Conservation (phyloP, 768 basidiomycete genomes). For the Leccinum variicolor region DNA sequence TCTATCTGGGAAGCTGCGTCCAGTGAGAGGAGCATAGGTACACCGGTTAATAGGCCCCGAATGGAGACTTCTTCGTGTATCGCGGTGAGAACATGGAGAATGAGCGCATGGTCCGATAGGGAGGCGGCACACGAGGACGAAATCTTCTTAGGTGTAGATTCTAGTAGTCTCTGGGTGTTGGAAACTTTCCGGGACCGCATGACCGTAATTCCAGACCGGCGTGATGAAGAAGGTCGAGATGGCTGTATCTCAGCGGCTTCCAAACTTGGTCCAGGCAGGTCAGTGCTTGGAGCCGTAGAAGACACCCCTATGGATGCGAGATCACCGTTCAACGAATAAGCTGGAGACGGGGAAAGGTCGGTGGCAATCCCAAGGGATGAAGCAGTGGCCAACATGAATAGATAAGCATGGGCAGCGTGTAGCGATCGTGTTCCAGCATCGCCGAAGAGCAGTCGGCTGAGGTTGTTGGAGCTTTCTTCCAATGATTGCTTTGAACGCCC, state of each 20-base stretch:
- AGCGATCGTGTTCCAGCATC: conserved; percentile 70
- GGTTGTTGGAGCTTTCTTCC: conserved; percentile 46
- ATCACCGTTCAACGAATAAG: conserved; percentile 34
- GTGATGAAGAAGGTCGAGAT: conserved; percentile 36
- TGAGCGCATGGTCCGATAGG: conserved; percentile 70
- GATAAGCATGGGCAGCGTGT: conserved; percentile 75
- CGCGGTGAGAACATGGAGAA: conserved; percentile 62
- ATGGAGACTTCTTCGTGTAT: conserved; percentile 73
- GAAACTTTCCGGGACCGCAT: conserved; percentile 59
- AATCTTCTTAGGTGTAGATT: conserved; percentile 42
- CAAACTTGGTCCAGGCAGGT: conserved; percentile 20
- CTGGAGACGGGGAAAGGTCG: conserved; percentile 39
- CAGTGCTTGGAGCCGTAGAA: conserved; percentile 33
- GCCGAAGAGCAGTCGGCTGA: conserved; percentile 49
- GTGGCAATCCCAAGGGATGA: conserved; percentile 52
- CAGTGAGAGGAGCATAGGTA: conserved; percentile 85
- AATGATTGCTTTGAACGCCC: conserved; percentile 44
- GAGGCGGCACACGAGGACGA: conserved; percentile 52
- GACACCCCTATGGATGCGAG: conserved; percentile 25
- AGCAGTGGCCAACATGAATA: conserved; percentile 76
- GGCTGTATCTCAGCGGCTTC: conserved; percentile 22
- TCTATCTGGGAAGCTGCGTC: conserved; percentile 48
- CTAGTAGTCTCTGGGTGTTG: conserved; percentile 49
- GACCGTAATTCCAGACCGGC: conserved; percentile 47
- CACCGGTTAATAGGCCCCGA: conserved; percentile 68